phyloP scores from a whole-genome alignment of 2,329 filamentous ascomycete genomes.

The Beauveria rudraprayagi region DNA sequence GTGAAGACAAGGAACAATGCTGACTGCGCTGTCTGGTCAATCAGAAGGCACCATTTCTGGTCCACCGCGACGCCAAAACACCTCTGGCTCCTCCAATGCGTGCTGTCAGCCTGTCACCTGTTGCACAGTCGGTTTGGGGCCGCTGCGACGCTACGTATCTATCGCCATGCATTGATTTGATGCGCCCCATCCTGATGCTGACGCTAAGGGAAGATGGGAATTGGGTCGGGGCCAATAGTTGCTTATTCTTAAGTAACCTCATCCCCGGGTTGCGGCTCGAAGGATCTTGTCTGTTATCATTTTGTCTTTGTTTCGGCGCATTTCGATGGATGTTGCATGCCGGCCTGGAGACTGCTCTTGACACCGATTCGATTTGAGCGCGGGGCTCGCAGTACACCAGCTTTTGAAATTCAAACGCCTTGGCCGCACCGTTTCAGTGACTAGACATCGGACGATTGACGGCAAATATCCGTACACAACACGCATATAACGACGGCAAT shows the following conservation, averaged over 20 bases:
- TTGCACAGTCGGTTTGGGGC: constrained; percentile 5
- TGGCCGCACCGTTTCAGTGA: background rate
- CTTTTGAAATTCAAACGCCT: background rate
- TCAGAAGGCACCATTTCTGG: background rate
- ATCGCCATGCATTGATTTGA: background rate
- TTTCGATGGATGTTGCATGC: background rate
- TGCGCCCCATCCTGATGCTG: constrained; percentile 6
- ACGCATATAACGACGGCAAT: background rate
- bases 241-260: background rate
- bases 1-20: no score
- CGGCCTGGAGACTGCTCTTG: background rate
- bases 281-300: background rate
- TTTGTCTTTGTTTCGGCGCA: background rate
- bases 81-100: background rate
- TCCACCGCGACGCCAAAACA: background rate
- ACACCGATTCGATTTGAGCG: background rate
- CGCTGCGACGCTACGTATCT: background rate
- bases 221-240: background rate
- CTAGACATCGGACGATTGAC: background rate
- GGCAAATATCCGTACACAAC: background rate
- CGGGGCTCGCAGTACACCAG: background rate
- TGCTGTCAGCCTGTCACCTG: background rate
- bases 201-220: background rate
- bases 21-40: no score
- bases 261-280: background rate